Conservation (phyloP, 2,329 filamentous ascomycete genomes). For the Polychaeton citri region DNA sequence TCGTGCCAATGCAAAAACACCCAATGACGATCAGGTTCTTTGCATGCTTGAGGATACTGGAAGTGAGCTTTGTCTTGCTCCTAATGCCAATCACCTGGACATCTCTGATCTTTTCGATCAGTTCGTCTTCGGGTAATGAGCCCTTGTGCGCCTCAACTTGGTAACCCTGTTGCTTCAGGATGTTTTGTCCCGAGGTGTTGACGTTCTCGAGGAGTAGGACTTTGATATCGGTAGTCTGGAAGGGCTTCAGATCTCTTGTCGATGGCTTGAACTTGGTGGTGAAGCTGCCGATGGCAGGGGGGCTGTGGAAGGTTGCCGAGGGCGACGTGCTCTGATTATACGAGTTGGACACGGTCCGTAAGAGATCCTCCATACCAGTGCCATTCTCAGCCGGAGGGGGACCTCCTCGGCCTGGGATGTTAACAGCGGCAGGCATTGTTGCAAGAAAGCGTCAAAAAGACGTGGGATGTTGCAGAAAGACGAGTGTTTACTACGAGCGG, state of each 20-base stretch:
- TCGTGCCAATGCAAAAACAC: constrained; percentile 98
- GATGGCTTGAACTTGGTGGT: constrained; percentile 27
- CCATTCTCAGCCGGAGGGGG: constrained; percentile 1
- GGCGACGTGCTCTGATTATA: constrained; percentile 60
- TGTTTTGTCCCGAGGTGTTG: constrained; percentile 76
- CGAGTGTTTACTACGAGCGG: too few relatives aligned
- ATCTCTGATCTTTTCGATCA: constrained; percentile 96
- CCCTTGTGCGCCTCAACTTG: constrained; percentile 88
- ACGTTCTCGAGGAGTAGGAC: constrained; percentile 93
- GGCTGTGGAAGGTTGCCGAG: constrained; percentile 59
- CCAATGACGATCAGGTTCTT: constrained; percentile 92
- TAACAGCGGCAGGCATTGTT: constrained; percentile 19
- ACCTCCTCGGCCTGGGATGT: constrained; percentile 21
- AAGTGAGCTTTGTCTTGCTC: constrained; percentile 90
- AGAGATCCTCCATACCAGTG: constrained; percentile 6
- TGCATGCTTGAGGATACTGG: constrained; percentile 71
- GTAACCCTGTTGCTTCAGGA: constrained; percentile 76
- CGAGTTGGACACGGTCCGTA: constrained; percentile 23
- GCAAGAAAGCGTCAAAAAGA: too few relatives aligned
- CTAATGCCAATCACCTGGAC: constrained; percentile 97
- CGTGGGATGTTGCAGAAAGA: too few relatives aligned
- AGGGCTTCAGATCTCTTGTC: constrained; percentile 78
- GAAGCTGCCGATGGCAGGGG: constrained; percentile 48
- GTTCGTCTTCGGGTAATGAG: constrained; percentile 78
- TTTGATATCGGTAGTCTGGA: constrained; percentile 91